Percentiles rank a stretch among this genome's conserved stretches.
phyloP scores from a whole-genome alignment of 495 filamentous ascomycete species.

The Lichina pygmaea region DNA sequence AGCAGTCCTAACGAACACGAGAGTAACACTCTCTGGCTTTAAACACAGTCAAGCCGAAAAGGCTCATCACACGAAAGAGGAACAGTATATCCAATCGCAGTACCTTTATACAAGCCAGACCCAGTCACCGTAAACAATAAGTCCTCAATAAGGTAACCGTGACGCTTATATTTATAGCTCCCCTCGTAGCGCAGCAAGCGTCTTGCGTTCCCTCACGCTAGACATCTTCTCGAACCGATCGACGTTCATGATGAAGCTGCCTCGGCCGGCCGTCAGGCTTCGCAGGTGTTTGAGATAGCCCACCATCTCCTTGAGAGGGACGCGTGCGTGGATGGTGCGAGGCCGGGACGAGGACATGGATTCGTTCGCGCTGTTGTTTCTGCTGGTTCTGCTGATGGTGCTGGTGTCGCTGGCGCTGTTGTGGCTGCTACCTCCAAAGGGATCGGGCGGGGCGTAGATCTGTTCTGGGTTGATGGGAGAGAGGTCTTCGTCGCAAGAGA shows the following conservation, averaged over 20 bases:
- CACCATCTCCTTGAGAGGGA: constrained; percentile 90
- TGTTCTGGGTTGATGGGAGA: constrained; percentile 30
- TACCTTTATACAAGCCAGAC: too few species aligned
- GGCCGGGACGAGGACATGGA: constrained; percentile 12
- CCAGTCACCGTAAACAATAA: too few species aligned
- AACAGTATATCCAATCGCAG: too few species aligned
- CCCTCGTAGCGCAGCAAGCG: constrained; percentile 23
- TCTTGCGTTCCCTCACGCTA: constrained; percentile 28
- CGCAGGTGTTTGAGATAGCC: constrained; percentile 80
- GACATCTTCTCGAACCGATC: constrained; percentile 77
- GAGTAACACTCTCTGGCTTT: too few species aligned
- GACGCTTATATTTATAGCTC: neutral
- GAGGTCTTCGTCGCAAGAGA: too few species aligned
- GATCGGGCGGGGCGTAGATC: constrained; percentile 67
- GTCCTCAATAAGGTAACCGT: too few species aligned
- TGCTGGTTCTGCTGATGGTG: constrained; percentile 1
- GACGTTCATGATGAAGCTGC: constrained; percentile 76
- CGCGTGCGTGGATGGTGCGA: constrained; percentile 48
- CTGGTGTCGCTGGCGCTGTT: neutral
- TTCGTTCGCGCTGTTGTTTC: constrained; percentile 4
- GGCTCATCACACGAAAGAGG: too few species aligned
- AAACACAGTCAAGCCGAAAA: too few species aligned
- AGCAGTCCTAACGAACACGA: too few species aligned
- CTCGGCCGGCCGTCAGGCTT: constrained; percentile 66
- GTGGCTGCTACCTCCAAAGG: constrained; percentile 19